Conservation (phyloP, 495 filamentous ascomycete species). For the Tuber melanosporum region DNA sequence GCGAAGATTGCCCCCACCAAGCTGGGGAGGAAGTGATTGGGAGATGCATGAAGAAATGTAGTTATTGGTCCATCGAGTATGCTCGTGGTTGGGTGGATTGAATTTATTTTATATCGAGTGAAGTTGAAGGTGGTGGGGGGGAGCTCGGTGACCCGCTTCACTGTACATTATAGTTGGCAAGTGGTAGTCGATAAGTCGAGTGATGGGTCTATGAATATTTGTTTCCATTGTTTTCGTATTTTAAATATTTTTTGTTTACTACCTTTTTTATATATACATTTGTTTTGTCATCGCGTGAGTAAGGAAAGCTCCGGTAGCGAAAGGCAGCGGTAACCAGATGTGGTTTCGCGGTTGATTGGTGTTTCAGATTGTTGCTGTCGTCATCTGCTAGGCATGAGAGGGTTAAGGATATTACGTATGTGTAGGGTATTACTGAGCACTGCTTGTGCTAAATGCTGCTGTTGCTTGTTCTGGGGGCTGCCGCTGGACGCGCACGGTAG, state of each 20-base stretch:
- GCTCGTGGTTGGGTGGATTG: not conserved
- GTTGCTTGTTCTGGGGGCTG: not conserved
- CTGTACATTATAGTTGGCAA: not conserved
- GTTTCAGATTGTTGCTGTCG: slow-evolving; percentile 37
- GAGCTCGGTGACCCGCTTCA: not conserved
- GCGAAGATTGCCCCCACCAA: no score
- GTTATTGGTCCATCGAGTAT: not conserved
- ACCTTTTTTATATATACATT: slow-evolving; percentile 11
- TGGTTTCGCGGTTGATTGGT: slow-evolving; percentile 9
- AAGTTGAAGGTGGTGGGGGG: slow-evolving; percentile 21
- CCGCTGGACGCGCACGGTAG: not conserved
- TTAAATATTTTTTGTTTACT: slow-evolving; percentile 5
- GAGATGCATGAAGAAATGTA: not conserved
- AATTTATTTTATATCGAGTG: not conserved
- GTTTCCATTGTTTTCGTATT: slow-evolving; percentile 7
- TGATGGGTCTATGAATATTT: slow-evolving; percentile 13
- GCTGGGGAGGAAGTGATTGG: not conserved
- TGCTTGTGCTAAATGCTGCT: slow-evolving; percentile 5
- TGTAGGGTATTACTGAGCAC: not conserved
- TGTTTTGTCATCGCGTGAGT: not conserved
- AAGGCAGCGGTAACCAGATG: not conserved
- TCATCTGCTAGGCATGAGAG: slow-evolving; percentile 17
- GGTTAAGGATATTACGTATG: not conserved
- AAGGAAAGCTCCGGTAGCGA: not conserved
- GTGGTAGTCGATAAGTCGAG: slow-evolving; percentile 22